These are phyloP conservation scores for Pythium dissimile DNA, from an alignment of 352 stramenopile genomes.

Conservation along the genomic window DNA sequence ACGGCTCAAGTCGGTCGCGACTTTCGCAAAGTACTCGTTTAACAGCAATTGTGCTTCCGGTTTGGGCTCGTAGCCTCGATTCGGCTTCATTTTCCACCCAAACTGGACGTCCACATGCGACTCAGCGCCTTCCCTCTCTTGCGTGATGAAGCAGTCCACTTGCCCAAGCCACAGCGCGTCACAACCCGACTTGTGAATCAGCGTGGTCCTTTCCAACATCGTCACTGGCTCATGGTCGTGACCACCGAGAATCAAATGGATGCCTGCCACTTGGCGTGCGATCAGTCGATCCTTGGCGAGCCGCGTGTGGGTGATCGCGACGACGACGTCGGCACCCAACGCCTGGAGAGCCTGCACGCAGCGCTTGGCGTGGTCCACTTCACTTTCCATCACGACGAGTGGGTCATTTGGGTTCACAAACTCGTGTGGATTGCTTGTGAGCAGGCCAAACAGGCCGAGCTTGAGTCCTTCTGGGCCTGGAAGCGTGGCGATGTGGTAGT, in stretches of 20 bases:
- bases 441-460: constrained; percentile 69
- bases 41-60: background rate
- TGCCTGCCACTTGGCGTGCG: constrained; percentile 53
- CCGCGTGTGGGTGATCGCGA: constrained; percentile 82
- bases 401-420: constrained; percentile 31
- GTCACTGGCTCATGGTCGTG: constrained; percentile 92
- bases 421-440: constrained; percentile 58
- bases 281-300: constrained; percentile 74
- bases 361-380: constrained; percentile 38
- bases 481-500: constrained; percentile 49
- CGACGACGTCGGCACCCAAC: constrained; percentile 75
- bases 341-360: constrained; percentile 60
- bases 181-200: constrained; percentile 90
- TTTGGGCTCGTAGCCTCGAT: constrained; percentile 13
- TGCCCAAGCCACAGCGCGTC: constrained; percentile 85
- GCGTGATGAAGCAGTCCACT: constrained; percentile 56
- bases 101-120: constrained; percentile 34
- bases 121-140: background rate
- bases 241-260: constrained; percentile 86
- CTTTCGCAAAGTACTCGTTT: background rate
- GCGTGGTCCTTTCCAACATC: constrained; percentile 69
- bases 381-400: constrained; percentile 46
- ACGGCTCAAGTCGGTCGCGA: constrained; percentile 29
- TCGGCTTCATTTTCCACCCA: constrained; percentile 83
- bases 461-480: constrained; percentile 41